Base-by-base conservation (phyloP, 345 rosid genomes). In the Eucalyptus virginea region DNA sequence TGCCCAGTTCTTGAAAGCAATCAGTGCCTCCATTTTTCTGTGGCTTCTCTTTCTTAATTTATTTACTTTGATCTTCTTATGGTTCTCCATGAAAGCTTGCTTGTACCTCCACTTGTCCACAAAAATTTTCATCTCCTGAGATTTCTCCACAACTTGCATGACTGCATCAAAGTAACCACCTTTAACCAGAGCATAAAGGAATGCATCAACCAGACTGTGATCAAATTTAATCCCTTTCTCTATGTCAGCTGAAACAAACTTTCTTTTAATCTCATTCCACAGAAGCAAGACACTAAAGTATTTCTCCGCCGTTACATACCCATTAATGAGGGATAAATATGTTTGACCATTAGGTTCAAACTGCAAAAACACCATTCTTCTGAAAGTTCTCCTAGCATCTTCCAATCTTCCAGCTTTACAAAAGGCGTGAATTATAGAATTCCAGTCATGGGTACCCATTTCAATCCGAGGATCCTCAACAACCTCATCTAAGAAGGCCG, bases 1-100 rank as follows among this genome's bases (percentile, higher is more conserved):
- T 91, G 95, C 99, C 99, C 99, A 98, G 90, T 96, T 97, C 96
- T 97, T 97, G 94, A 97, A 98, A 80, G 98, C 98, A 91, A 97
- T 89, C 45, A 98, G 97, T 5, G 99, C 96, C 92, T 98, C 99
- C 99, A 94, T 96, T 92, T 96, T 98, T 91, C 95, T 95, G 90
- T 94, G 93, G 93, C 91, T 98, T 92, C 94, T 96, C 92, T 94
- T 97, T 92, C 99, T 95, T 92, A 97, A 52, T 91, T 97, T 98
- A 45, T 97, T 92, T 88, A 98, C 94, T 89, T 95, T 96, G 30
- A 98, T 97, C 94, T 96, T 96, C 95, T 98, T 96, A 91, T 96
- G 99, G 72, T 91, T 96, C 95, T 96, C 99, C 99, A 98, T 98
- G 91, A 96, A 97, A 49, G 98, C 98, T 92, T 97, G 99, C 92